Conservation (phyloP, 169 alveolate species). For the Plasmodium cynomolgi region DNA sequence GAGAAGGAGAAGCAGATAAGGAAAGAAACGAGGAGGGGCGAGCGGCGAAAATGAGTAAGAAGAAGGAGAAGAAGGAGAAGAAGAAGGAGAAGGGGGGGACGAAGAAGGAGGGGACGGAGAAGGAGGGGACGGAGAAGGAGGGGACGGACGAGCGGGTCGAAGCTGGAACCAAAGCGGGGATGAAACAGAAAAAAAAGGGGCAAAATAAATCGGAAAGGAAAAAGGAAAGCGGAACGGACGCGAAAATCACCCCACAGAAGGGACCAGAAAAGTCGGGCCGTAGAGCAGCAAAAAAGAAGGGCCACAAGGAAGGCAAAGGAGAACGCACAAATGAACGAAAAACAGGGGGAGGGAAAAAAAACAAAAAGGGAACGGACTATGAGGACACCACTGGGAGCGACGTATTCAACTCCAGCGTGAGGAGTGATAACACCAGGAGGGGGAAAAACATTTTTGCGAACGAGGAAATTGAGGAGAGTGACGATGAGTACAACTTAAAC, state of each 20-base stretch:
- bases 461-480: conserved; percentile 76
- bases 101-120: not conserved
- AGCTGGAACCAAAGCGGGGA: not conserved
- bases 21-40: not conserved
- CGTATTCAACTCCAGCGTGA: not conserved
- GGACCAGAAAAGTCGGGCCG: not conserved
- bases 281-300: not conserved
- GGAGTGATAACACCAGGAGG: not conserved
- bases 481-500: conserved; percentile 69
- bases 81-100: not conserved
- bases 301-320: not conserved
- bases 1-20: not conserved
- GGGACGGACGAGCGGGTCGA: not conserved
- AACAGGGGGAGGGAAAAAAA: not conserved
- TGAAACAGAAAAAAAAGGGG: not conserved
- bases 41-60: not conserved
- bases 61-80: not conserved
- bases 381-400: conserved; percentile 26
- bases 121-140: not conserved
- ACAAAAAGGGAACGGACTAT: conserved; percentile 4
- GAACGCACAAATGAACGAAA: not conserved
- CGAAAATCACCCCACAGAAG: not conserved
- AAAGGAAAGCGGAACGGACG: not conserved
- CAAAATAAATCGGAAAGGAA: conserved; percentile 2
- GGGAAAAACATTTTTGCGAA: conserved; percentile 13